Conservation (phyloP, 352 stramenopile genomes). For the Phytophthora ohioensis region DNA sequence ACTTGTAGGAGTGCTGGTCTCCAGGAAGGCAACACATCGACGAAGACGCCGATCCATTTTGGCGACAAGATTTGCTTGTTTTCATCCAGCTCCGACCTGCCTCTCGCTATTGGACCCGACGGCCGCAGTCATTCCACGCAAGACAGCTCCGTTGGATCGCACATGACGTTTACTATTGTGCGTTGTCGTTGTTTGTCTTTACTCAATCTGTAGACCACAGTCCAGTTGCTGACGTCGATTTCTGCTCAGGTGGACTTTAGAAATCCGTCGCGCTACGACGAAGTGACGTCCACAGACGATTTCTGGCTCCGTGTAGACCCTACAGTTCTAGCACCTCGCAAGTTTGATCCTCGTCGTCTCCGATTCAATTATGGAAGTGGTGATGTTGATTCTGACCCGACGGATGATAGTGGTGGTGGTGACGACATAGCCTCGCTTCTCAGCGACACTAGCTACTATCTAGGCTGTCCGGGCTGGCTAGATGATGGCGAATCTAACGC, state of each 20-base stretch:
- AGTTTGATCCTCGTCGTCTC: slow-evolving; percentile 8
- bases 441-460: slow-evolving; percentile 63
- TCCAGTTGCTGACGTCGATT: background rate
- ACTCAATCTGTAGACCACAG: background rate
- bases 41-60: slow-evolving; percentile 60
- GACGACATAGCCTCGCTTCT: slow-evolving; percentile 55
- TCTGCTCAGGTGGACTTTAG: slow-evolving; percentile 55
- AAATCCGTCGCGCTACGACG: slow-evolving; percentile 53
- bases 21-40: slow-evolving; percentile 57
- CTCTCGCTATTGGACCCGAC: slow-evolving; percentile 56
- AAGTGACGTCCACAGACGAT: slow-evolving; percentile 51
- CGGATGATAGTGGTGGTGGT: slow-evolving; percentile 19
- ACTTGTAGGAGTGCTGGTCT: slow-evolving; percentile 32
- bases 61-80: slow-evolving; percentile 72
- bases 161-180: slow-evolving; percentile 78
- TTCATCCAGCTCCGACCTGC: slow-evolving; percentile 51
- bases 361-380: slow-evolving; percentile 2
- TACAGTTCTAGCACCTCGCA: slow-evolving; percentile 21
- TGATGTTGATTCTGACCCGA: slow-evolving; percentile 4
- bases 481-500: slow-evolving; percentile 36
- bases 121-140: slow-evolving; percentile 40
- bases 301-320: slow-evolving; percentile 69
- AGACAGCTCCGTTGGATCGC: slow-evolving; percentile 41
- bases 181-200: slow-evolving; percentile 8
- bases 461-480: slow-evolving; percentile 60